Base-by-base conservation (phyloP, 345 rosid species). In the Arabidopsis suecica region DNA sequence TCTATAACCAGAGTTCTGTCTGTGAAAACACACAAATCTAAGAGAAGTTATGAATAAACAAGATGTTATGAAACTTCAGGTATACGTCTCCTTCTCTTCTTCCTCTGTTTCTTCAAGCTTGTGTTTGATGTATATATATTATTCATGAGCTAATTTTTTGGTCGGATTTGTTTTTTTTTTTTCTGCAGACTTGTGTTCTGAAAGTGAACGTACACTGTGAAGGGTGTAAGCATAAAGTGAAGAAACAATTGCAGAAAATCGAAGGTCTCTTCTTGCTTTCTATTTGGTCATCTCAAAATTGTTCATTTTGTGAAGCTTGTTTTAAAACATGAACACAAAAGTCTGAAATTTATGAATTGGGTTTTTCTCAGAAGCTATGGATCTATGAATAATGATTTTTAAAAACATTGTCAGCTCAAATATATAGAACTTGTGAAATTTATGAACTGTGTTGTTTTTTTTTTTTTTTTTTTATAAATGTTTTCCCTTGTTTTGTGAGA, bases 141-240 rank as follows among this genome's bases (percentile, higher is more conserved):
- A 3, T 32, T 25, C 4, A 5, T 36, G 57, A 5, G 71, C 40
- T 54, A 42, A 63, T 30, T 48, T 6, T 55, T 36, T 65, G 3
- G 18, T 54, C 40, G 28, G 66, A 48, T 75, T 65, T 25, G 23
- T 12, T 6, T 5, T 36, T 5, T 0, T 50, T 44, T 23, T 53
- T 82, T 16, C 18, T 16, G 81, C 97, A 93, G 98, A 81, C 91
- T 32, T 87, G 88, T 85, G 90, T 87, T 77, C 86, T 95, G 59
- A 90, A 84, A 78, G 97, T 95, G 61, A 89, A 89, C 66, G 90
- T 94, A 28, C 91, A 90, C 83, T 95, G 99, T 65, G 99, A 90
- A 84, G 99, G 99, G 5, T 95, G 99, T 69, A 86, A 85, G 80
- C 83, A 83, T 79, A 95, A 90, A 84, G 86, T 95, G 30, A 89